Evolutionary conservation across 257 asterid species (phyloP).

Genomic region (Rehmannia glutinosa): DNA sequence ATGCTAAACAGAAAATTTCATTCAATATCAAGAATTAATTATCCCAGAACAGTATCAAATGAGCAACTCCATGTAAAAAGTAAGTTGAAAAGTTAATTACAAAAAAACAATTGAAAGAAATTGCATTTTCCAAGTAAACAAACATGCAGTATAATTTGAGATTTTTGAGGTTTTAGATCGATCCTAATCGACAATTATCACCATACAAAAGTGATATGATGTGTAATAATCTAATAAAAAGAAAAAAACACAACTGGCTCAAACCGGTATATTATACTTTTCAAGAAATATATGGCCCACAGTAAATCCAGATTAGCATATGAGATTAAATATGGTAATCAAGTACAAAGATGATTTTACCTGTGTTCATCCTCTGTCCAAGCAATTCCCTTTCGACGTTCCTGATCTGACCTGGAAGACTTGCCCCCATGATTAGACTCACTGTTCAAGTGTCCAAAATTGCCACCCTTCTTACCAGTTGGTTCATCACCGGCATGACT

Average conservation of each 20-base stretch:
- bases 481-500: slow-evolving; percentile 54
- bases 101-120: not conserved
- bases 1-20: not conserved
- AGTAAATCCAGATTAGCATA: not conserved
- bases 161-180: not conserved
- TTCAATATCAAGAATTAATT: not conserved
- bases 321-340: not conserved
- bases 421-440: slow-evolving; percentile 60
- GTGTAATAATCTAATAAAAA: not conserved
- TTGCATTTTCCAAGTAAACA: not conserved
- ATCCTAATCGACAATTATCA: not conserved
- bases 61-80: not conserved
- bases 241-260: not conserved
- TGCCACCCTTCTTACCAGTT: slow-evolving; percentile 41
- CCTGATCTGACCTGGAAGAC: slow-evolving; percentile 65
- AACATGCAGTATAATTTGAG: no score
- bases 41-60: not conserved
- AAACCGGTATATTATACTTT: not conserved
- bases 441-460: slow-evolving; percentile 30
- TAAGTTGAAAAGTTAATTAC: not conserved
- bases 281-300: not conserved
- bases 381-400: slow-evolving; percentile 91
- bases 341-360: slow-evolving; percentile 29
- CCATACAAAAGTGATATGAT: not conserved
- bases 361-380: slow-evolving; percentile 99